Evolutionary conservation across 768 basidiomycete species (phyloP).

Genomic region (Rhizopogon salebrosus): DNA sequence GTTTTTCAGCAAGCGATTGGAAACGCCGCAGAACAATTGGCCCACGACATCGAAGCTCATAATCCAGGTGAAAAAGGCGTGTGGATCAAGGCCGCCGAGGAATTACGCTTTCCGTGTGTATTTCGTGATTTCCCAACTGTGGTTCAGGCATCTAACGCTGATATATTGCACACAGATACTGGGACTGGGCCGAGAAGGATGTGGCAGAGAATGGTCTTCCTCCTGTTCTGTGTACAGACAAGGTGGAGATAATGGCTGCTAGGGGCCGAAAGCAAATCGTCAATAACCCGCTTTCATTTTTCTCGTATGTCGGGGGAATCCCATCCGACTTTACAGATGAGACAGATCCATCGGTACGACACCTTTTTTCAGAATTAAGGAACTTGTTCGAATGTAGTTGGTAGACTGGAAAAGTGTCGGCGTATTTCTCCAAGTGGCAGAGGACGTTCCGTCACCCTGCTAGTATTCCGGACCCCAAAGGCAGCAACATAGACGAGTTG

Average conservation of each 20-base stretch:
- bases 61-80: constrained; percentile 12
- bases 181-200: constrained; percentile 24
- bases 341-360: constrained; percentile 2
- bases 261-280: constrained; percentile 7
- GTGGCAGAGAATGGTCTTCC: constrained; percentile 16
- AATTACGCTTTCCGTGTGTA: constrained; percentile 24
- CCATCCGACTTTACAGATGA: constrained; percentile 16
- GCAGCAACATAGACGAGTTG: constrained; percentile 9
- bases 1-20: constrained; percentile 21
- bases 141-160: not conserved
- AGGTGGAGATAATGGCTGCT: constrained; percentile 6
- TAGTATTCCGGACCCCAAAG: constrained; percentile 6
- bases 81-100: constrained; percentile 16
- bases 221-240: constrained; percentile 12
- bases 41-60: constrained; percentile 18
- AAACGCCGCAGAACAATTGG: constrained; percentile 18
- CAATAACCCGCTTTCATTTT: constrained; percentile 15
- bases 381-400: not conserved
- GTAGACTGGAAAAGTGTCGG: constrained; percentile 8
- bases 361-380: not conserved
- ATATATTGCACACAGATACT: constrained; percentile 13
- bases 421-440: constrained; percentile 17
- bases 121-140: not conserved
- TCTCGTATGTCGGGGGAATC: constrained; percentile 8
- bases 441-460: constrained; percentile 15